Base-by-base conservation (phyloP, 2,329 filamentous ascomycete species). In the Cytospora schulzeri region DNA sequence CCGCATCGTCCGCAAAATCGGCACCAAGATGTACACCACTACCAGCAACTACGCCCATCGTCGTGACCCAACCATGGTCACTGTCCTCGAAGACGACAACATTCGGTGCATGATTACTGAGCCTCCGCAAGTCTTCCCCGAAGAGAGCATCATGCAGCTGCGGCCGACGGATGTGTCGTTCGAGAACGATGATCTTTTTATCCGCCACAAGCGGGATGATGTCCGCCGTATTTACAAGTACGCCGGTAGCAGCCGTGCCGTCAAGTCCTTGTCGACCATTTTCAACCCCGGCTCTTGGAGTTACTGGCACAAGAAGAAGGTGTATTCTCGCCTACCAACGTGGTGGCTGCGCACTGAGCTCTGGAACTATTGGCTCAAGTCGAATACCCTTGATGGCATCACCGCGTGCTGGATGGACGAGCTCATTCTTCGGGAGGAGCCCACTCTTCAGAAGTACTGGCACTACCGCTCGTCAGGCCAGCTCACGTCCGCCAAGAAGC, bases 361-460 rank as follows among this genome's bases (percentile, higher is more conserved):
- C 50, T 83, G 81, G 81, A 80, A 80, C 64, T 74, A 76, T 17
- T 83, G 81, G 81, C 79, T 81, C 57, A 77, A 79, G 26, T 75
- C 76, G 1, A 74, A 73, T 33, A 76, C 77, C 35, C 74, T 83
- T 15, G 81, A 84, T 57, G 81, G 78, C 17, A 77, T 83, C 8
- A 79, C 79, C 15, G 77, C 79, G 1, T 80, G 81, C 64, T 82
- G 80, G 77, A 76, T 83, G 71, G 81, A 83, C 66, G 81, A 83
- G 71, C 73, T 78, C 22, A 76, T 83, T 15, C 71, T 83, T 2
- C 76, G 81, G 15, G 72, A 77, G 66, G 81, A 83, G 65, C 76
- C 75, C 17, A 75, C 80, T 4, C 76, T 83, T 7, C 69, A 72
- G 12, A 73, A 73, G 11, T 83, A 83, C 70, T 83, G 81, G 81